Percentiles rank a stretch among this genome's conserved stretches.
phyloP scores from a whole-genome alignment of 2,329 filamentous ascomycete species.

The Aspergillus thermomutatus region DNA sequence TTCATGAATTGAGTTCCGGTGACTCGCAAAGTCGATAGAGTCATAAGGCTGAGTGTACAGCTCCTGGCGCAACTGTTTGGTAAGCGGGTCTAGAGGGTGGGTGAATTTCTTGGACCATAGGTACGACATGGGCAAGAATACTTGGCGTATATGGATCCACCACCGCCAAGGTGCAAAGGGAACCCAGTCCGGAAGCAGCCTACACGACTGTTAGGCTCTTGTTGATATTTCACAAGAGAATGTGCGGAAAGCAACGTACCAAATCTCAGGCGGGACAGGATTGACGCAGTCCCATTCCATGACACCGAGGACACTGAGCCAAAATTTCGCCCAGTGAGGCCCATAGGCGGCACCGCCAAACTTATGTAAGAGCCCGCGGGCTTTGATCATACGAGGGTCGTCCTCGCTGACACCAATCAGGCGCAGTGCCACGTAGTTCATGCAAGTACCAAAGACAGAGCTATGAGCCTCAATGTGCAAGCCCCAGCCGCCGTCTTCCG shows the following conservation, averaged over 20 bases:
- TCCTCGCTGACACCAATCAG: conserved; percentile 80
- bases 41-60: conserved; percentile 76
- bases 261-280: conserved; percentile 87
- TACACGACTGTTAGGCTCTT: conserved; percentile 21
- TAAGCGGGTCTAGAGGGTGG: conserved; percentile 71
- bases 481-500: conserved; percentile 93
- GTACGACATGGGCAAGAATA: conserved; percentile 91
- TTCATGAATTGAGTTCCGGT: conserved; percentile 78
- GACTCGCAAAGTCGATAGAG: conserved; percentile 69
- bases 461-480: conserved; percentile 92
- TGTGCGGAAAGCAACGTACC: conserved; percentile 48
- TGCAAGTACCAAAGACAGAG: conserved; percentile 80
- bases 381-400: conserved; percentile 80
- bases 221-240: background rate
- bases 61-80: conserved; percentile 71
- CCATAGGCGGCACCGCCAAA: conserved; percentile 79
- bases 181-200: conserved; percentile 81
- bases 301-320: conserved; percentile 80
- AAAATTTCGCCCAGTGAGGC: conserved; percentile 97
- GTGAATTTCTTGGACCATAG: conserved; percentile 81
- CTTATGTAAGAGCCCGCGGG: conserved; percentile 75
- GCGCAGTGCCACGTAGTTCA: conserved; percentile 83
- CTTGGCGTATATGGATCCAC: conserved; percentile 98
- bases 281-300: conserved; percentile 91
- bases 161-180: conserved; percentile 88